Evolutionary conservation across 192 early-diverging fungal genomes (phyloP), one percentile per base, ranked within the genome.

Genomic region (Coemansia sp.): DNA sequence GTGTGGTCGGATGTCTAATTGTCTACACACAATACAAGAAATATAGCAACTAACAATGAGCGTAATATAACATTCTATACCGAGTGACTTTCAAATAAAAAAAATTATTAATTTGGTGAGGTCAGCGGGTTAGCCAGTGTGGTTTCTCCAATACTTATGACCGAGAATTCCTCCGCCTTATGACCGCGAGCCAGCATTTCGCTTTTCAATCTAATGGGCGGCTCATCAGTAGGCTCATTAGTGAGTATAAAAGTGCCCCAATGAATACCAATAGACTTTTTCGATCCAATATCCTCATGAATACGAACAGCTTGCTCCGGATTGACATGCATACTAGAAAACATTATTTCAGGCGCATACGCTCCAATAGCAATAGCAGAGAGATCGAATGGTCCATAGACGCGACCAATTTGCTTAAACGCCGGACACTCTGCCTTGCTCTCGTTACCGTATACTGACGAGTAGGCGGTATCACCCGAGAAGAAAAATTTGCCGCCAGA

Each of bases 241-340:
- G 92, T 93, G 66, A 95, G 80, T 4, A 87, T 66, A 87, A 91
- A 96, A 13, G 92, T 93, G 10, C 93, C 93, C 93, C 93, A 95
- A 70, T 96, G 95, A 74, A 95, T 93, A 10, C 88, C 93, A 31
- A 94, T 79, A 12, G 86, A 88, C 29, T 85, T 85, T 62, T 84
- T 87, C 13, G 90, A 89, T 40, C 81, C 63, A 46, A 94, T 78
- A 66, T 94, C 92, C 65, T 89, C 78, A 69, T 96, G 95, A 31
- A 96, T 83, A 11, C 89, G 75, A 6, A 94, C 91, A 5, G 93
- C 90, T 69, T 94, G 93, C 65, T 92, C 89, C 3, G 93, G 92
- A n/a, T 83, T 86, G 63, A 87, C 91, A 75, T 96, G 94, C 68
- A 94, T 84, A 9, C 88, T 77, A 3, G 87, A 89, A 84, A 94